Base-by-base conservation (phyloP, 192 early-diverging fungal genomes). In the Phycomyces nitens region DNA sequence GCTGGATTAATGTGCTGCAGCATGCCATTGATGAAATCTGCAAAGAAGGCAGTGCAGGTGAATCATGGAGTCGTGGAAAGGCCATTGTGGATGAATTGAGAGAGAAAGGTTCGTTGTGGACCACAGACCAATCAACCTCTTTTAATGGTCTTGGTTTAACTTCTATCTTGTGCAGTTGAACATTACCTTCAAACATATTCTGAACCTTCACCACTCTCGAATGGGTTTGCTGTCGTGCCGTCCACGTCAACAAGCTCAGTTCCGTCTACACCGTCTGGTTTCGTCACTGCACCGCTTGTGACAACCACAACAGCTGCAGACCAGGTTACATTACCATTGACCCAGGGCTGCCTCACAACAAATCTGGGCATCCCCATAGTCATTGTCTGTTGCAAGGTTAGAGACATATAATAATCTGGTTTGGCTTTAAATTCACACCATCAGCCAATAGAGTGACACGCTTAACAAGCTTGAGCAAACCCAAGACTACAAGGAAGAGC, bases 341-440 rank as follows among this genome's bases (percentile, higher is more conserved):
- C 85, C 12, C 79, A 76, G 10, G 96, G 96, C 34, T 85, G 84
- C 18, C 71, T 98, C 38, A 89, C 88, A 9, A 77, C 74, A 49
- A 99, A 97, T 64, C 77, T 95, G n/a, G 95, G 93, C 23, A 75
- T 99, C 29, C 94, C 94, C 1, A 82, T 99, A 26, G 78, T 90
- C 14, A 76, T 99, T 7, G 93, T 97, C 40, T 94, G 91, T 70
- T 78, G 85, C 59, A 98, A 97, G 85, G 89, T 88, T 69, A 51
- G 24, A 62, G 16, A 3, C 11, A 34, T 34, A 5, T 34, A 5
- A 7, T 34, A 5, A 5, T 34, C 29, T 34, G 2, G 2, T 7
- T 34, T 34, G 29, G 29, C 29, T 34, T 34, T 5, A 26, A 27
- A 22, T 23, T 7, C 40, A 27, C 15, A 21, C 16, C 20, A 10